Evolutionary conservation across 345 rosid species (phyloP).

Genomic region (Lepidium sativum): DNA sequence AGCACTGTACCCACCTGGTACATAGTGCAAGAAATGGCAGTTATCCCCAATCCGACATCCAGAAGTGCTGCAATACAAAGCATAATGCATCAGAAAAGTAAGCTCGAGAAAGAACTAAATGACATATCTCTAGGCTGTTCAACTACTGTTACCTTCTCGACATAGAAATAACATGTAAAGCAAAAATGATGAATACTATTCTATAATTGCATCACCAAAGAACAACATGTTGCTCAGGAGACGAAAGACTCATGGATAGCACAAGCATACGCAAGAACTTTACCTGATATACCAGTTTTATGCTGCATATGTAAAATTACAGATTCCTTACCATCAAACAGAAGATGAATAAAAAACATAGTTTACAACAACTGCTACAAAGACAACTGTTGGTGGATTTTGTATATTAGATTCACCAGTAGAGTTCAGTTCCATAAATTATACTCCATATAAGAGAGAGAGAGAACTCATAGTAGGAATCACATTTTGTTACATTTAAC

Average conservation of each 20-base stretch:
- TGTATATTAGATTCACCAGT: not conserved
- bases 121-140: not conserved
- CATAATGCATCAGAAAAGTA: not conserved
- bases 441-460: not conserved
- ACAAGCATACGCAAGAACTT: not conserved
- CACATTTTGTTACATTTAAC: not conserved
- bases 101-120: no score
- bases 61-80: conserved; percentile 49
- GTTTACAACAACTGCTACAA: not conserved
- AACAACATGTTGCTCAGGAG: conserved; percentile 26
- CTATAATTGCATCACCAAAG: not conserved
- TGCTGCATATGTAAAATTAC: not conserved
- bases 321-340: conserved; percentile 1
- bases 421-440: not conserved
- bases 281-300: not conserved
- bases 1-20: conserved; percentile 77
- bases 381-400: not conserved
- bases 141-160: not conserved
- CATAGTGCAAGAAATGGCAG: conserved; percentile 79
- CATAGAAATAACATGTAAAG: no score
- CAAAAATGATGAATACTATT: not conserved
- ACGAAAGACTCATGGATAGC: conserved; percentile 31
- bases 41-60: conserved; percentile 93
- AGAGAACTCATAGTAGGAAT: not conserved
- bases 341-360: not conserved